Evolutionary conservation across 2,329 filamentous ascomycete genomes (phyloP), one percentile per base, ranked within the genome.

Genomic region (Mariannaea sp.): DNA sequence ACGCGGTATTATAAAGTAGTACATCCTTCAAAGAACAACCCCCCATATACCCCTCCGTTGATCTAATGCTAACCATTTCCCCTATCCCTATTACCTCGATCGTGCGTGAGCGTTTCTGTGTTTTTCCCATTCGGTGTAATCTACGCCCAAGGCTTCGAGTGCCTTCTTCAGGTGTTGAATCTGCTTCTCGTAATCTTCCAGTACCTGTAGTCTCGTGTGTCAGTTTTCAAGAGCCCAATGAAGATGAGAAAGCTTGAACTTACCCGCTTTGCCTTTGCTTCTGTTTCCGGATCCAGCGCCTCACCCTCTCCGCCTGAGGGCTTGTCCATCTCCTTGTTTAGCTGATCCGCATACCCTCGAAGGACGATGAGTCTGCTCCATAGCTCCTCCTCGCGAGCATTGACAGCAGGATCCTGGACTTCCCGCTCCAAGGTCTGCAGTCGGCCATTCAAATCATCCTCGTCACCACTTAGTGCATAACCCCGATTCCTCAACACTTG

Each of bases 121-220:
- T 65, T 76, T 77, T 60, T 82, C 78, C 80, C 81, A 84, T 20
- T 78, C 74, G 10, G 77, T 74, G 55, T 79, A 84, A 56, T 84
- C 82, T 35, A 79, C 76, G 62, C 81, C 81, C 59, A 86, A 77
- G 44, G 82, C 78, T 67, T 88, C 86, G 12, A 87, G 77, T 68
- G 91, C 87, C 68, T 86, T 87, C 72, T 86, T 88, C 58, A 95
- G 77, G 68, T 92, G 87, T 67, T 82, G 78, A 27, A 94, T 78
- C 75, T 93, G 89, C 69, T 86, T 89, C 70, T 92, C 87, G 70
- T 92, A 93, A 67, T 92, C 88, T 65, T 89, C 86, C 64, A 93
- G 73, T 40, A 93, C 87, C 88, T 91, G 58, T 1, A n/a, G 14
- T 5, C 17, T 5, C 5, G 42, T 39, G 30, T 30, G 58, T 69